Evolutionary conservation across 768 basidiomycete genomes (phyloP).

Genomic region (Boletus insuetus): DNA sequence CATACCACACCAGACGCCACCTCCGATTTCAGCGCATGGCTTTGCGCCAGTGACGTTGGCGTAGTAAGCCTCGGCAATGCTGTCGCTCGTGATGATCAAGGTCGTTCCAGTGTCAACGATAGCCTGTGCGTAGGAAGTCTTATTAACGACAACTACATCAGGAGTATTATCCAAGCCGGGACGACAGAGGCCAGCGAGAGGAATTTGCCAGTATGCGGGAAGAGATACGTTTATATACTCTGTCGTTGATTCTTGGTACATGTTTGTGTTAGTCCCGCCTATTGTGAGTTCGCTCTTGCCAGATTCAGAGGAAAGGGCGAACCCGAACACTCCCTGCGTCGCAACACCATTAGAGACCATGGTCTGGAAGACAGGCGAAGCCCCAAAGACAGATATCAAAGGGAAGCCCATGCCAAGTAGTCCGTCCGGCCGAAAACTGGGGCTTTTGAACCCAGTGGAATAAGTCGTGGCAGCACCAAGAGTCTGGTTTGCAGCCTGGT

Average conservation of each 20-base stretch:
- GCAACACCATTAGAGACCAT: conserved; percentile 37
- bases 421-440: conserved; percentile 37
- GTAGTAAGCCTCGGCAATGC: conserved; percentile 28
- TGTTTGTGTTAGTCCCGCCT: conserved; percentile 47
- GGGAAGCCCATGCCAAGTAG: conserved; percentile 44
- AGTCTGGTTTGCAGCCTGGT: conserved; percentile 37
- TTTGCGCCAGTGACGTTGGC: conserved; percentile 30
- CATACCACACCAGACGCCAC: conserved; percentile 37
- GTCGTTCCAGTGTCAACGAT: conserved; percentile 37
- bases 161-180: conserved; percentile 17
- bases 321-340: conserved; percentile 41
- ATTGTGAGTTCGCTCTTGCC: conserved; percentile 51
- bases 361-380: conserved; percentile 44
- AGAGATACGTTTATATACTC: conserved; percentile 35
- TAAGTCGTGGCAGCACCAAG: conserved; percentile 44
- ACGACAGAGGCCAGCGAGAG: conserved; percentile 28
- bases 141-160: conserved; percentile 25
- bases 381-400: conserved; percentile 33
- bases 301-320: conserved; percentile 42
- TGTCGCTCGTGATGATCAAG: conserved; percentile 26
- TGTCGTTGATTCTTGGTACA: conserved; percentile 44
- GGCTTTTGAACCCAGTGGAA: conserved; percentile 28
- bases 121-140: conserved; percentile 21
- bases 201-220: conserved; percentile 39
- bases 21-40: conserved; percentile 22